Conservation (phyloP, 108 stramenopile genomes). For the Skeletonema grethae region DNA sequence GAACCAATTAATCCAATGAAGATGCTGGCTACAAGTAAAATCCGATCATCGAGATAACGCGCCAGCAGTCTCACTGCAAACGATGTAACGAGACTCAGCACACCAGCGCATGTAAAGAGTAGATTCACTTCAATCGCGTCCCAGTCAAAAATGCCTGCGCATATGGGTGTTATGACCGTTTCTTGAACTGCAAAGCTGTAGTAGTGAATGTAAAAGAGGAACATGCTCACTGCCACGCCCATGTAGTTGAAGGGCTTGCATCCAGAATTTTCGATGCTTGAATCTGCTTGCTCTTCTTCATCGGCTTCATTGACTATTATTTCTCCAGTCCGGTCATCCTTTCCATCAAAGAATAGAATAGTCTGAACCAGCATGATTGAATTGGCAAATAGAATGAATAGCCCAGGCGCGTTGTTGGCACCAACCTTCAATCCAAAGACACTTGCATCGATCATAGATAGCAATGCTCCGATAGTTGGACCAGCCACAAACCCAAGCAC, state of each 20-base stretch:
- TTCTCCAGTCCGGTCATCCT: slow-evolving; percentile 28
- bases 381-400: slow-evolving; percentile 32
- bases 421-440: slow-evolving; percentile 22
- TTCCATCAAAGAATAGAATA: slow-evolving; percentile 27
- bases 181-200: slow-evolving; percentile 55
- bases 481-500: slow-evolving; percentile 50
- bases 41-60: slow-evolving; percentile 29
- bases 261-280: not conserved
- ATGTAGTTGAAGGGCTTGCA: slow-evolving; percentile 28
- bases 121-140: slow-evolving; percentile 27
- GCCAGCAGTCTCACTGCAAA: slow-evolving; percentile 31
- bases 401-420: slow-evolving; percentile 44
- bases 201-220: slow-evolving; percentile 47
- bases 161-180: slow-evolving; percentile 49
- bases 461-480: slow-evolving; percentile 42
- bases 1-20: slow-evolving; percentile 39
- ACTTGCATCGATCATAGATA: slow-evolving; percentile 40
- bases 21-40: slow-evolving; percentile 37
- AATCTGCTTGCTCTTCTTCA: not conserved
- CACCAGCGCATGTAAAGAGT: slow-evolving; percentile 38
- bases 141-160: slow-evolving; percentile 21
- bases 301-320: not conserved
- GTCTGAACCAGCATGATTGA: slow-evolving; percentile 39
- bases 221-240: slow-evolving; percentile 38
- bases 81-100: slow-evolving; percentile 42